Evolutionary conservation across 345 rosid genomes (phyloP), one percentile per base, ranked within the genome.

Genomic region (Brassica nigra): DNA sequence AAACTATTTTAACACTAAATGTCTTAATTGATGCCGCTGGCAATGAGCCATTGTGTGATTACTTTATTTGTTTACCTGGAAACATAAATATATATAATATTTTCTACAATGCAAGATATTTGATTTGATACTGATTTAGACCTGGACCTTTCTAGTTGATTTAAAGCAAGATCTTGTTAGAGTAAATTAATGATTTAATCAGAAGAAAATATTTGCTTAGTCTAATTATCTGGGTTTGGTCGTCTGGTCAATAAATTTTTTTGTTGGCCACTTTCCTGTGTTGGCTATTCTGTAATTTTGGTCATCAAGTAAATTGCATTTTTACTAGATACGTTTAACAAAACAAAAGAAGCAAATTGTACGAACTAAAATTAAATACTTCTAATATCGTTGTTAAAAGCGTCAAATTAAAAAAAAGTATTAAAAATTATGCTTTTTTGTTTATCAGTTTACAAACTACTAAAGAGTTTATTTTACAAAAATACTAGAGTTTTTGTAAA

Each of bases 71-170:
- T 30, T 52, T 80, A 69, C 75, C 61, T 74, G 49, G 12, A 37
- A 52, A n/a, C 15, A 73, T 2, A n/a, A 80, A 62, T 34, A 34
- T 14, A 34, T 14, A 10, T 66, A 14, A 59, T 44, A 27, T 77
- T 52, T 70, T 18, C 7, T 18, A 62, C 57, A 78, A 66, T 52
- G 49, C 36, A 68, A 62, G 66, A 69, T 75, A 64, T 6, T 31
- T 44, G 44, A 76, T 80, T 70, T 76, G 73, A 64, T 76, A 65
- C 62, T 65, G 47, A 75, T 63, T 76, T 80, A 71, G 74, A 71
- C 70, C 66, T 66, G 74, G 84, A 76, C 74, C 80, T 71, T 71
- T 81, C 81, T 71, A 55, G 39, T 67, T 81, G 81, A 81, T 76
- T 71, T 76, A 71, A 76, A 81, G 84, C 84, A 66, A 81, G 74